Base-by-base conservation (phyloP, 805 yeast genomes). In the Saccharomyces eubayanus region DNA sequence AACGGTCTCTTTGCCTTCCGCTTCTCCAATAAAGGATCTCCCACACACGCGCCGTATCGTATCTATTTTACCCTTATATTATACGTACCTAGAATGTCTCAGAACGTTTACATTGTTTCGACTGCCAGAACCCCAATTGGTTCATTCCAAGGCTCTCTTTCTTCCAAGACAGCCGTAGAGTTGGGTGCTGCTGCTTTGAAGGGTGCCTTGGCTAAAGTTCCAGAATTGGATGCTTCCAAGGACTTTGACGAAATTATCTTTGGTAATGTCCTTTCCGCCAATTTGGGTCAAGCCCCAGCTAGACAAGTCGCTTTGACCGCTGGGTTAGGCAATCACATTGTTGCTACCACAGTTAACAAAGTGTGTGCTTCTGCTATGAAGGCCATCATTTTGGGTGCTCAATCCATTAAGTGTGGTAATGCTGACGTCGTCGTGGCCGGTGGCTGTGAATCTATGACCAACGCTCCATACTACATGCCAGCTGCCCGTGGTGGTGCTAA, bases 361-460 rank as follows among this genome's bases (percentile, higher is more conserved):
- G 98, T 94, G 54, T 94, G 99, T 77, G 96, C 99, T 46, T 87
- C 96, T 11, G 98, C 97, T 62, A 75, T 91, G 82, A 92, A 94
- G 75, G 82, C 97, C 47, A 83, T 90, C 65, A 89, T 91, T 64
- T 73, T 87, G 56, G 99, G 88, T 58, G 90, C 97, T 45, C 98
- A 91, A 75, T 76, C 91, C 51, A 91, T 92, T 63, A 72, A 87
- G 67, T 80, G 94, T 60, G 97, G 98, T 52, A 77, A 79, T 59
- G 96, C 96, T 53, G 97, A 91, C 66, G 84, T 94, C 56, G 94
- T 94, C 48, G 87, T 94, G 60, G 95, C 94, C 31, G 99, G 98
- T 62, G 99, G 99, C 68, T 94, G 96, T 62, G 99, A 94, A 75
- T 86, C 96, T 55, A 92, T 94, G 99, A 78, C 96, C 56, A 92